phyloP scores from a whole-genome alignment of 2,329 filamentous ascomycete species.

The Neophaeococcomyces aloes region DNA sequence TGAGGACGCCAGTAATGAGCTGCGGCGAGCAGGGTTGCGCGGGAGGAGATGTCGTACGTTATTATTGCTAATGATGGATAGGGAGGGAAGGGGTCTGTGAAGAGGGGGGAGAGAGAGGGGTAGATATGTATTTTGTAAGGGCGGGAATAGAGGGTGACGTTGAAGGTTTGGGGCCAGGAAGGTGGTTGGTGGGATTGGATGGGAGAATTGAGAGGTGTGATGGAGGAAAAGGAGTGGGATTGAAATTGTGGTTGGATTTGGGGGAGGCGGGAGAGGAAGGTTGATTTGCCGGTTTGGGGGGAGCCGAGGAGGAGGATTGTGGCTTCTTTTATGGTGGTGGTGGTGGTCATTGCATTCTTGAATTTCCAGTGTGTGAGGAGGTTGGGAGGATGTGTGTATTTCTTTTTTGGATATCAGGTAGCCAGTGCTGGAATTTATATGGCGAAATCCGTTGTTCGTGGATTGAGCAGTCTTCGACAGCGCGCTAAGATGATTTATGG shows the following conservation, averaged over 20 bases:
- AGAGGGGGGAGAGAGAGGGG: constrained; percentile 50
- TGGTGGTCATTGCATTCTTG: too few species aligned
- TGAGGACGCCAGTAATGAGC: constrained; percentile 36
- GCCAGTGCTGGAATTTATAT: too few species aligned
- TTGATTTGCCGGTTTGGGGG: constrained; percentile 50
- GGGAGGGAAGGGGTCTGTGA: constrained; percentile 36
- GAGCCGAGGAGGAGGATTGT: constrained; percentile 50
- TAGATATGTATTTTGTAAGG: too few species aligned
- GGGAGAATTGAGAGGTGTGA: constrained; percentile 9
- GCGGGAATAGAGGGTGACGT: constrained; percentile 26
- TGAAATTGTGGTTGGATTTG: constrained; percentile 1
- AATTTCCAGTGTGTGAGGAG: too few species aligned
- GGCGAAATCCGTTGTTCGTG: too few species aligned
- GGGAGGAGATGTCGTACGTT: constrained; percentile 49
- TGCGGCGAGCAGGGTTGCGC: constrained; percentile 40
- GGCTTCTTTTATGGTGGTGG: constrained; percentile 17
- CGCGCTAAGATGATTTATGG: too few species aligned
- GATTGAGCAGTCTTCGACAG: too few species aligned
- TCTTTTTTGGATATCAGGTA: too few species aligned
- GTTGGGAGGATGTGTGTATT: too few species aligned
- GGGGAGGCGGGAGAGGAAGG: constrained; percentile 48
- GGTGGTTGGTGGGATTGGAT: constrained; percentile 33
- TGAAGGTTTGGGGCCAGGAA: too few species aligned
- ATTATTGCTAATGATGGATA: constrained; percentile 46
- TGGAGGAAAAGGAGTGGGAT: background rate